phyloP scores from a whole-genome alignment of 352 stramenopile genomes.

The Globisporangium cederbergense region DNA sequence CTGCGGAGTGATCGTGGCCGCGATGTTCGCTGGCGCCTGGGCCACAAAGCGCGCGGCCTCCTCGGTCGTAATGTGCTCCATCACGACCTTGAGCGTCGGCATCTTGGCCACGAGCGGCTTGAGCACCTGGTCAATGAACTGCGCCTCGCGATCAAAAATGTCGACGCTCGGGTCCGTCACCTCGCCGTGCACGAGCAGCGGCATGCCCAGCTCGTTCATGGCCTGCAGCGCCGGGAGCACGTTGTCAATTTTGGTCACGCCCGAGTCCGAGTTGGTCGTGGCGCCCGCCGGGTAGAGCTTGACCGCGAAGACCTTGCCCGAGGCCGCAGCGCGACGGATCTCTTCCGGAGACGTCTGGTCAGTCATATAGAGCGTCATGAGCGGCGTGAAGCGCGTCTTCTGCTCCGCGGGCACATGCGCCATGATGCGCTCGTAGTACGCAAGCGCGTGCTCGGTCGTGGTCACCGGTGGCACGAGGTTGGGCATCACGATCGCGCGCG shows the following conservation, averaged over 20 bases:
- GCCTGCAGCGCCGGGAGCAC: constrained; percentile 83
- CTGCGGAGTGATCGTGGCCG: constrained; percentile 98
- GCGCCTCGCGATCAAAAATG: constrained; percentile 97
- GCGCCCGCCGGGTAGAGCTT: constrained; percentile 97
- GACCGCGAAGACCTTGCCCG: constrained; percentile 90
- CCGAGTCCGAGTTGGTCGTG: constrained; percentile 98
- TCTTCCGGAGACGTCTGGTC: constrained; percentile 96
- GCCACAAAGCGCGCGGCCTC: constrained; percentile 95
- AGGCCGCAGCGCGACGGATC: constrained; percentile 90
- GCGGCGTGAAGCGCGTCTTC: constrained; percentile 84
- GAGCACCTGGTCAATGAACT: constrained; percentile 96
- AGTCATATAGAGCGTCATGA: constrained; percentile 98
- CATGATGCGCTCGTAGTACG: constrained; percentile 96
- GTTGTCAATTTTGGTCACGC: constrained; percentile 96
- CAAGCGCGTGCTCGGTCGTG: constrained; percentile 92
- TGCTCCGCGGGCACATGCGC: constrained; percentile 65
- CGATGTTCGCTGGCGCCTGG: constrained; percentile 87
- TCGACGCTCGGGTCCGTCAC: constrained; percentile 93
- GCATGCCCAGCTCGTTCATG: constrained; percentile 86
- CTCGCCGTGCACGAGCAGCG: constrained; percentile 96
- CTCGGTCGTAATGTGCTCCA: constrained; percentile 99
- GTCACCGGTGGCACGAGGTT: constrained; percentile 98
- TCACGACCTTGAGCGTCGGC: constrained; percentile 96
- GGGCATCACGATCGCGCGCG: constrained; percentile 96
- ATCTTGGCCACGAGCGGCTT: constrained; percentile 92